phyloP scores from a whole-genome alignment of 768 basidiomycete genomes.

The Lactarius evosmus region DNA sequence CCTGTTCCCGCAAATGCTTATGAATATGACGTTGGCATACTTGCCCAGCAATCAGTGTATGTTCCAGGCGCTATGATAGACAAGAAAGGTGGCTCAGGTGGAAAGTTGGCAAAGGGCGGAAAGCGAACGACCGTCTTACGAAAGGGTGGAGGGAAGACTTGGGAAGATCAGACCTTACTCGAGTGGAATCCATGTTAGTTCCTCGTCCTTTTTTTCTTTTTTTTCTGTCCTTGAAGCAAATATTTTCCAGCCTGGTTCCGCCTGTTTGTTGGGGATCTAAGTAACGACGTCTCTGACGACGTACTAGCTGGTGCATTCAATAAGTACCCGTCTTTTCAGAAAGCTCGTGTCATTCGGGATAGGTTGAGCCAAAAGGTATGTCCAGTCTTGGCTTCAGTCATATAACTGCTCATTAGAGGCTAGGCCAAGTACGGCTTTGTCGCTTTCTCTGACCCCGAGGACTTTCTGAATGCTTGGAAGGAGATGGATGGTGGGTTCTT shows the following conservation, averaged over 20 bases:
- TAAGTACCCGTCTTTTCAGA: conserved; percentile 90
- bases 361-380: conserved; percentile 87
- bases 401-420: conserved; percentile 20
- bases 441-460: conserved; percentile 96
- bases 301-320: conserved; percentile 90
- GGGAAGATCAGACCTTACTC: conserved; percentile 96
- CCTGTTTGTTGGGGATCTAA: conserved; percentile 94
- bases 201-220: not conserved
- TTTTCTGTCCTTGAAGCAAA: conserved; percentile 17
- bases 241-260: conserved; percentile 82
- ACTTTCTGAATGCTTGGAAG: conserved; percentile 98
- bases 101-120: conserved; percentile 83
- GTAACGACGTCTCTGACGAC: conserved; percentile 97
- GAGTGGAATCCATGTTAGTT: conserved; percentile 95
- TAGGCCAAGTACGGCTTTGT: conserved; percentile 98
- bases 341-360: conserved; percentile 94
- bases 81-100: conserved; percentile 80
- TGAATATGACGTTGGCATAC: conserved; percentile 88
- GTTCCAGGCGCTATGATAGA: conserved; percentile 90
- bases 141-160: conserved; percentile 93
- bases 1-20: conserved; percentile 88
- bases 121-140: conserved; percentile 92
- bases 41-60: conserved; percentile 89
- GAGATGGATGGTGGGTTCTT: conserved; percentile 88
- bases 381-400: not conserved